Base-by-base conservation (phyloP, 495 filamentous ascomycete genomes). In the Trichodelitschia bisporula region DNA sequence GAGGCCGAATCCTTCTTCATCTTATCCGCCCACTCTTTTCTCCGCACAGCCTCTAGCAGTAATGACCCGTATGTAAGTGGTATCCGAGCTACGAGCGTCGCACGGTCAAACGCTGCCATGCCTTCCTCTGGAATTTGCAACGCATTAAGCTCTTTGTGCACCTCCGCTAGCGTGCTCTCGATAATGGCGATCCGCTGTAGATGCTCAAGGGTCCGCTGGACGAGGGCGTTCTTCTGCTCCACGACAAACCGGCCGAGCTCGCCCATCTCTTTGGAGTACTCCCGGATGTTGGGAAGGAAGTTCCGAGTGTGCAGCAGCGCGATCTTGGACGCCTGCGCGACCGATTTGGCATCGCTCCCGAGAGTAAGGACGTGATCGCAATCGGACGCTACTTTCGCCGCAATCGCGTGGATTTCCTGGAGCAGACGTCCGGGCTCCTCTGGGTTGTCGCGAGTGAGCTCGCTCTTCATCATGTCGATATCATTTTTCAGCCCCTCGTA, bases 11-110 rank as follows among this genome's bases (percentile, higher is more conserved):
- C 84, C 4, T 62, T 59, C 39, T 69, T 74, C 44, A 93, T 69
- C 49, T 90, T 93, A 15, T 83, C 74, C 5, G 62, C 65, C 78
- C 86, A 99, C 53, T 93, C 83, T 21, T 65, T 72, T 8, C 86
- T 71, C 32, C 73, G 66, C 27, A 91, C 62, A 15, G 79, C 71
- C 45, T 99, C 86, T 11, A 82, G 61, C 10, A 90, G 53, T 16
- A 90, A 70, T 0, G 77, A 78, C 1, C 86, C 84, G 46, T 99
- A 99, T 16, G 80, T 61, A 33, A 72, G 65, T 5, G 86, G 89
- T 33, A 95, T 61, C 29, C 77, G 66, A 18, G 76, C 71, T 8
- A 91, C 68, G 15, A 72, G 52, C 18, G 66, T 62, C 5, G 95
- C 54, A 17, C 75, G 56, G 26, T 89, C 69, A 47, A 92, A 84